Base-by-base conservation (phyloP, 805 yeast genomes). In the Blastobotrys attinorum region DNA sequence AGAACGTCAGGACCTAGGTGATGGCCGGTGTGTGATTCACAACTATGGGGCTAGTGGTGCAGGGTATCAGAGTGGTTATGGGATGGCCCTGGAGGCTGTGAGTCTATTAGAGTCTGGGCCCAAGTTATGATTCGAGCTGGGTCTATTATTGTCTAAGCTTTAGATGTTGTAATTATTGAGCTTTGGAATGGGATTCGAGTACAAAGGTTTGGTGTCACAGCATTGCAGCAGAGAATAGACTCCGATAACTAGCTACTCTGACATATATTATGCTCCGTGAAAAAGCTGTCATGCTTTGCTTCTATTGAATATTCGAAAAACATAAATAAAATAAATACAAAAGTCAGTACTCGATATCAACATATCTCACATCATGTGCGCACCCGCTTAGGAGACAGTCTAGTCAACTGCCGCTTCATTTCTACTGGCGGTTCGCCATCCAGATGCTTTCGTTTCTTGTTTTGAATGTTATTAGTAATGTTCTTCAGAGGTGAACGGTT, bases 31-130 rank as follows among this genome's bases (percentile, higher is more conserved):
- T 1, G 55, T 81, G 15, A 67, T 85, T 18, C 94, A 85, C 57
- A 79, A 81, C 60, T 81, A 81, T 53, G 92, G 92, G 2, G 83
- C 85, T 23, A 85, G 77, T 6, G 87, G 87, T 23, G 76, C 84
- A 20, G 92, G 92, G 0, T 83, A 76, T 60, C 94, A 85, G 64
- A 71, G 81, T 3, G 80, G 85, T 2, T 75, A 72, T 47, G 89
- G 87, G 1, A 69, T 77, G 58, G 77, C 83, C 71, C 73, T 59
- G 22, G 59, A 56, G 21, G 70, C 69, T 1, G 56, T 65, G 2
- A 48, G 47, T n/a, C 45, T 67, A 8, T 25, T 8, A 8, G 10
- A 8, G 29, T 7, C 7, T 8, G 29, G 11, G 7, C 29, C 29
- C 29, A 25, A 25, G 29, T 25, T 25, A 25, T 25, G 11, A 25